Base-by-base conservation (phyloP, 805 yeast species). In the Saccharomycopsis sp. region DNA sequence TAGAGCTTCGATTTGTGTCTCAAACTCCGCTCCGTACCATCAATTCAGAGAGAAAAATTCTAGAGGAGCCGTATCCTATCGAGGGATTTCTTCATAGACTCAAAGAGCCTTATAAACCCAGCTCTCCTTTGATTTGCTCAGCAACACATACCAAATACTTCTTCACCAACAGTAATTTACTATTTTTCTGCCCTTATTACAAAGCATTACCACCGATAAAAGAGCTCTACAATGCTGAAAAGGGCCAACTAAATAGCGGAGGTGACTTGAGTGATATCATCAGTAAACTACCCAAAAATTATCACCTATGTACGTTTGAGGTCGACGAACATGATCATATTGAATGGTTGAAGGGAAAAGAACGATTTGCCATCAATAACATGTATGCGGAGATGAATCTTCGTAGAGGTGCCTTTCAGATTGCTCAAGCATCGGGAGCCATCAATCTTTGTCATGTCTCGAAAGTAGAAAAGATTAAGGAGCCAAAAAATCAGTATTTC, bases 31-130 rank as follows among this genome's bases (percentile, higher is more conserved):
- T 73, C 54, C 44, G 50, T 1, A 66, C 75, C 1, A 42, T 17
- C 2, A 55, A 56, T 56, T 34, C 64, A 35, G 64, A 63, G 42
- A 70, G 68, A 1, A 57, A 60, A 7, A 50, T 55, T 8, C 7
- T 75, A 19, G 54, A 63, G 0, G 96, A 87, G 66, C 97, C 97
- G 0, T 56, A 72, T 0, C 85, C 96, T 0, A 69, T 90, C 8
- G 98, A 93, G 71, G 98, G 98, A 0, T 91, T 87, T 67, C 69
- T 92, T 22, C 49, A 44, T 19, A 44, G 49, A 12, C 49, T 44
- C 22, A 44, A 44, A 44, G 20, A 44, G 22, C 49, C 49, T 44
- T 44, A 44, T 17, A 44, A 44, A 17, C 22, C 49, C 19, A n/a
- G 12, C 22, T 17, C 19, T 7, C 49, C 49, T 17, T 44, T 44